phyloP scores from a whole-genome alignment of 208 protist species.

The Wallacemonas sp. region DNA sequence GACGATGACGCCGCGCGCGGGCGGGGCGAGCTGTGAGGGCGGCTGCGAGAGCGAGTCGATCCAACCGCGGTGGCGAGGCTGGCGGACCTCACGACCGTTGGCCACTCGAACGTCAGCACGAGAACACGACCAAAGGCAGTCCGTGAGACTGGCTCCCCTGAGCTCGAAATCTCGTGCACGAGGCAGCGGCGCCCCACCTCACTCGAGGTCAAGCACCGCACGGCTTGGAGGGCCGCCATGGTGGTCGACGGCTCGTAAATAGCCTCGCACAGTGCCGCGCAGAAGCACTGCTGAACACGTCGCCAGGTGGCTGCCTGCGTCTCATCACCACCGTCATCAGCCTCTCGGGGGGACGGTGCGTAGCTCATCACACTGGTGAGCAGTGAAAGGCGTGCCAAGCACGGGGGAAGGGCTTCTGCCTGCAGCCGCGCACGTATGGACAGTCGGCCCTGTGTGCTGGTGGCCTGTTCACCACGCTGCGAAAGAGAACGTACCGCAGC shows the following conservation, averaged over 20 bases:
- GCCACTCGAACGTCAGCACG: constrained; percentile 42
- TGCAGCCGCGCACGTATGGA: constrained; percentile 2
- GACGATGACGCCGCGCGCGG: neutral
- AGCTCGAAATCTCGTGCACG: constrained; percentile 47
- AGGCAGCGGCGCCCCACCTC: constrained; percentile 48
- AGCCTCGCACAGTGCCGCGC: constrained; percentile 24
- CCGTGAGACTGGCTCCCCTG: constrained; percentile 52
- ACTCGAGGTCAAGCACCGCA: constrained; percentile 27
- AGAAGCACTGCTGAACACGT: constrained; percentile 23
- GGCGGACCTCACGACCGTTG: constrained; percentile 6
- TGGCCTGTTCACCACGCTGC: neutral
- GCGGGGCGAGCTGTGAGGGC: too few species aligned
- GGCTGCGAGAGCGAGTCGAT: neutral
- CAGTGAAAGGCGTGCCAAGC: constrained; percentile 36
- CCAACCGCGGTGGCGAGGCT: neutral
- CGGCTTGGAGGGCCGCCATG: constrained; percentile 28
- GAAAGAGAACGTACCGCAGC: neutral
- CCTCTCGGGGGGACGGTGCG: constrained; percentile 8
- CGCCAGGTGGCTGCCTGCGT: neutral
- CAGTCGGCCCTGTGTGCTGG: neutral
- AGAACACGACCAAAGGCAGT: constrained; percentile 71
- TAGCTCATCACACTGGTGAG: constrained; percentile 40
- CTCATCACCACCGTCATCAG: neutral
- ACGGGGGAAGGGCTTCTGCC: constrained; percentile 24
- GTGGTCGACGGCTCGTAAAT: too few species aligned